Conservation (phyloP, 2,329 filamentous ascomycete genomes). For the Cladosporium austrohemisphaericum region DNA sequence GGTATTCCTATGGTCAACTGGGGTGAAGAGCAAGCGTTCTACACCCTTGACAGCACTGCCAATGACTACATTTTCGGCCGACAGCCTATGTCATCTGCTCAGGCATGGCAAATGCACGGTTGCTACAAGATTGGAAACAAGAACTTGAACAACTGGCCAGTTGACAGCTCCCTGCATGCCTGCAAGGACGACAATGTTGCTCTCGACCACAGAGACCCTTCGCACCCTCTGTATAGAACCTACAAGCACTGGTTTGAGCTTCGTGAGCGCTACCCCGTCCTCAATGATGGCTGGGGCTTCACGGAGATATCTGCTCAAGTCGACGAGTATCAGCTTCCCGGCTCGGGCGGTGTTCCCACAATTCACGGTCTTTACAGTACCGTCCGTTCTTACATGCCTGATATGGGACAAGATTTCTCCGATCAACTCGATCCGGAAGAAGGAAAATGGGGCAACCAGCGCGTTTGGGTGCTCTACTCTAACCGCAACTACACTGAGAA, state of each 20-base stretch:
- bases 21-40: slow-evolving; percentile 65
- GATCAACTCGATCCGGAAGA: slow-evolving; percentile 39
- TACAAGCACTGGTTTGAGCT: slow-evolving; percentile 61
- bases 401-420: slow-evolving; percentile 46
- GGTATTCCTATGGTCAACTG: slow-evolving; percentile 59
- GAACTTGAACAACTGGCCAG: slow-evolving; percentile 57
- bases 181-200: slow-evolving; percentile 56
- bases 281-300: slow-evolving; percentile 58
- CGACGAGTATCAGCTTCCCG: slow-evolving; percentile 48
- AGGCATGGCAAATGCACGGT: slow-evolving; percentile 62
- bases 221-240: slow-evolving; percentile 58
- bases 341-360: slow-evolving; percentile 51
- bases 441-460: slow-evolving; percentile 41
- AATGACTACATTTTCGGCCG: slow-evolving; percentile 64
- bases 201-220: slow-evolving; percentile 60
- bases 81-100: slow-evolving; percentile 58
- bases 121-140: slow-evolving; percentile 57
- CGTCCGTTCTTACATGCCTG: slow-evolving; percentile 35
- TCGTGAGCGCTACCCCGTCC: slow-evolving; percentile 52
- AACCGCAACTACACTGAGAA: slow-evolving; percentile 48
- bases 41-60: slow-evolving; percentile 61
- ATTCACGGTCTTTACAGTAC: slow-evolving; percentile 61
- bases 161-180: slow-evolving; percentile 51
- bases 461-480: slow-evolving; percentile 52
- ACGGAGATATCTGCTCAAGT: slow-evolving; percentile 57